Base-by-base conservation (phyloP, 2,329 filamentous ascomycete genomes). In the Sporothrix pallida region DNA sequence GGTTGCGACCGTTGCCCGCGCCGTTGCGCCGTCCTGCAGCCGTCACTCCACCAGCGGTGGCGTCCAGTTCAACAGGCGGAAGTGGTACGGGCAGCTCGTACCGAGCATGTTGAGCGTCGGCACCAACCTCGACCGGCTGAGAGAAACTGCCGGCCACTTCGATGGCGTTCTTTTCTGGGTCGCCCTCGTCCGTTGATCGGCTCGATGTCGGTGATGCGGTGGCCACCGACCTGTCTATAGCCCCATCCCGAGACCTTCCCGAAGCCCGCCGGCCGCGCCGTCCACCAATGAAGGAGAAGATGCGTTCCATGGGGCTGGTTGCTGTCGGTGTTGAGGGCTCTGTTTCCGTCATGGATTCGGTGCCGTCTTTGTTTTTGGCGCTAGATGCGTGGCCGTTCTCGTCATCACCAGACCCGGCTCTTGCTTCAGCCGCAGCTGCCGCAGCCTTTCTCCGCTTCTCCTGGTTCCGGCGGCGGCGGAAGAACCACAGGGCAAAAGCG, bases 11-110 rank as follows among this genome's bases (percentile, higher is more conserved):
- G 26, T 56, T 70, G 50, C 13, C 31, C 2, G 52, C 9, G 9
- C 68, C 37, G 37, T 37, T 60, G 52, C 52, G 31, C 3, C 68
- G 15, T 52, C 31, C 48, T 23, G 12, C 3, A 2, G 26, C 17
- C 6, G 44, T 17, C 10, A 56, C 52, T 2, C n/a, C 52, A 3
- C 68, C 68, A 15, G 78, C 76, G 17, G 80, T 80, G 23, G 82
- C 84, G 60, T 88, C 85, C 58, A 89, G 80, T 77, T 89, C 87
- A 5, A 82, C 84, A 0, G 86, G 86, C 2, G 81, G 80, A 0
- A 81, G 75, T 0, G 84, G 83, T 5, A 82, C 86, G 1, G 87
- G 82, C 77, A 89, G 78, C 76, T 89, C 87, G 74, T 87, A 87
- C 2, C 87, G 83, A 75, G 87, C 84, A 54, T 86, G 85, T 69